Evolutionary conservation across 1,284 basidiomycete genomes (phyloP).

Genomic region (Cryptococcus neoformans): DNA sequence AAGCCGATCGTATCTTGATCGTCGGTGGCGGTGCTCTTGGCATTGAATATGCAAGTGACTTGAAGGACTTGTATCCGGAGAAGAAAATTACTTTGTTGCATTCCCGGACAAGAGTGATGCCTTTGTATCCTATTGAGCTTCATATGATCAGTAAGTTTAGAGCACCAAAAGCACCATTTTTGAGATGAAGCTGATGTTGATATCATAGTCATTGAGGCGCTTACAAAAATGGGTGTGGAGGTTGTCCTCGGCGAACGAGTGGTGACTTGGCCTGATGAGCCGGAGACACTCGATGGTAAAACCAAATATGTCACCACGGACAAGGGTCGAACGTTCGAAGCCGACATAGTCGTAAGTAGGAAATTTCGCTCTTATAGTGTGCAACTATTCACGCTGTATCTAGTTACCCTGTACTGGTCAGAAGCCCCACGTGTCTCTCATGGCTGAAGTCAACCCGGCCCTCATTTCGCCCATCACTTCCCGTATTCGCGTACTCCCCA

Average conservation of each 20-base stretch:
- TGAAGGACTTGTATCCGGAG: slow-evolving; percentile 48
- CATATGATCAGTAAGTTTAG: slow-evolving; percentile 42
- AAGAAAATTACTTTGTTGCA: slow-evolving; percentile 53
- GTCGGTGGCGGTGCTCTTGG: slow-evolving; percentile 54
- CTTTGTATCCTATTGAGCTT: slow-evolving; percentile 49
- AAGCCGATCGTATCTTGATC: slow-evolving; percentile 48
- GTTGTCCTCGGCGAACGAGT: slow-evolving; percentile 51
- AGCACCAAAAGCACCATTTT: not conserved
- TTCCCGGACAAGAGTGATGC: slow-evolving; percentile 50
- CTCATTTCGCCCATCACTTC: slow-evolving; percentile 54
- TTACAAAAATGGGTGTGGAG: slow-evolving; percentile 47
- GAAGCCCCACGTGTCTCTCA: slow-evolving; percentile 62
- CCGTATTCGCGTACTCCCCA: slow-evolving; percentile 57
- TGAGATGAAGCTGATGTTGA: slow-evolving; percentile 6
- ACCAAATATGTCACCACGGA: slow-evolving; percentile 55
- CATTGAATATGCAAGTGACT: slow-evolving; percentile 53
- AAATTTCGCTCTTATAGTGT: not conserved
- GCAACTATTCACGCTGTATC: not conserved
- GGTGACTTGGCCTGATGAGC: slow-evolving; percentile 36
- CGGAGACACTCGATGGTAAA: slow-evolving; percentile 33
- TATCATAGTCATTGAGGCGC: slow-evolving; percentile 29
- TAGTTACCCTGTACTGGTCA: slow-evolving; percentile 66
- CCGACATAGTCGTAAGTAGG: slow-evolving; percentile 60
- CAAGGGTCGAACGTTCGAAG: slow-evolving; percentile 59
- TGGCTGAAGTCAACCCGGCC: slow-evolving; percentile 55